These are phyloP conservation scores for Chondrostereum purpureum DNA, from an alignment of 1,284 basidiomycete genomes.

Conservation along the genomic window DNA sequence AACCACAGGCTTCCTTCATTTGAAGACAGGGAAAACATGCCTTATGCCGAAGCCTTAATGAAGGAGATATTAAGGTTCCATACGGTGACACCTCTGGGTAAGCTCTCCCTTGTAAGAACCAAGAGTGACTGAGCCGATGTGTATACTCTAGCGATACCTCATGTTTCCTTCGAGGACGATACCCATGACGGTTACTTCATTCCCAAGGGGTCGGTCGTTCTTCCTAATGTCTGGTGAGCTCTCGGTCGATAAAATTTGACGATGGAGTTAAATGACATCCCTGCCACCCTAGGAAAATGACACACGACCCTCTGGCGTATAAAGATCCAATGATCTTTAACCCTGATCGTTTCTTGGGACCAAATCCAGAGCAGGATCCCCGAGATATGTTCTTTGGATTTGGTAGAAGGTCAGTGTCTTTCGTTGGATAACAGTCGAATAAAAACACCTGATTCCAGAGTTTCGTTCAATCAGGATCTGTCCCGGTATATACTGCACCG, in stretches of 20 bases:
- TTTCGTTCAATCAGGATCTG: background rate
- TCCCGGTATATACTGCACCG: background rate
- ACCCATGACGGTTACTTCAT: background rate
- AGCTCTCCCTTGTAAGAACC: background rate
- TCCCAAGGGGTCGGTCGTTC: slow-evolving; percentile 4
- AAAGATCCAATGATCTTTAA: slow-evolving; percentile 8
- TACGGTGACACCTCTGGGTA: slow-evolving; percentile 7
- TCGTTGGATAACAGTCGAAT: background rate
- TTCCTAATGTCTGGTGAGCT: slow-evolving; percentile 5
- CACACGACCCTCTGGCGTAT: slow-evolving; percentile 9
- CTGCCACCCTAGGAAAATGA: slow-evolving; percentile 2
- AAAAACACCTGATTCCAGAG: background rate
- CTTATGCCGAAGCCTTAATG: slow-evolving; percentile 7
- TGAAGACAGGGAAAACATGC: slow-evolving; percentile 4
- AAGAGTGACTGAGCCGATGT: background rate
- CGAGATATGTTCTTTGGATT: slow-evolving; percentile 6
- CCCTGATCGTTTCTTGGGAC: slow-evolving; percentile 9
- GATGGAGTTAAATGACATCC: background rate
- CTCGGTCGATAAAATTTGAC: background rate
- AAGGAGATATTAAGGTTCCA: slow-evolving; percentile 7
- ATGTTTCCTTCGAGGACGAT: background rate
- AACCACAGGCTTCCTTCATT: slow-evolving; percentile 4
- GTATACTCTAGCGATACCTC: background rate
- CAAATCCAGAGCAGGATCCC: slow-evolving; percentile 6
- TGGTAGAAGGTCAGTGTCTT: slow-evolving; percentile 7